phyloP scores from a whole-genome alignment of 163 green algal genomes.

The Trebouxiophyceae sp. region DNA sequence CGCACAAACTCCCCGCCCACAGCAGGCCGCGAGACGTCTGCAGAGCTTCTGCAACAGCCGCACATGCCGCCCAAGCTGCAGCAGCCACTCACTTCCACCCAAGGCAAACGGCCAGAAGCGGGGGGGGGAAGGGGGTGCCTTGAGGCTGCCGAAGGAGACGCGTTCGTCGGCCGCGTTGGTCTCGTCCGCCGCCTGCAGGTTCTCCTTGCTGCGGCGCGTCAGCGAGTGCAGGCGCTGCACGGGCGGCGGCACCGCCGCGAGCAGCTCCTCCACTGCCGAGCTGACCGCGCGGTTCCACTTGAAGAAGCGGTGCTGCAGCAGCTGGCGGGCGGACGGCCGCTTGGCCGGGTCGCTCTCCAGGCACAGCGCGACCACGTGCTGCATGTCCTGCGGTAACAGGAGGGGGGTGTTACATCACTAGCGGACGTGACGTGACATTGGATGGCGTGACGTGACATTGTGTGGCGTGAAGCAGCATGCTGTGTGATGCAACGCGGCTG shows the following conservation, averaged over 20 bases:
- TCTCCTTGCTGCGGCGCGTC: background rate
- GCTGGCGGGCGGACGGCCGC: conserved; percentile 53
- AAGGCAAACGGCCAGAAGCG: background rate
- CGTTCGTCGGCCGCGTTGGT: background rate
- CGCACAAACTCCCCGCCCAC: background rate
- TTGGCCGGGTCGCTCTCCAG: conserved; percentile 55
- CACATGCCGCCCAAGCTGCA: background rate
- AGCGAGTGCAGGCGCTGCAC: background rate
- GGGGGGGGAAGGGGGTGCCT: background rate
- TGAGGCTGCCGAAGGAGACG: background rate
- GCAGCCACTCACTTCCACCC: background rate
- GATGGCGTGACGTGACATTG: no score
- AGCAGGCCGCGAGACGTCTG: background rate
- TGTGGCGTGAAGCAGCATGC: no score
- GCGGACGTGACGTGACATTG: background rate
- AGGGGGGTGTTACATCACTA: background rate
- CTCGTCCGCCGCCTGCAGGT: background rate
- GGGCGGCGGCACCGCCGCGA: background rate
- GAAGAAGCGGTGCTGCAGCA: conserved; percentile 57
- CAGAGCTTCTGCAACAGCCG: background rate
- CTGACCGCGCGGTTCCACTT: background rate
- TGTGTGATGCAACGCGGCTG: no score
- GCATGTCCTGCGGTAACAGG: conserved; percentile 17
- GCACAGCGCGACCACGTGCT: conserved; percentile 42
- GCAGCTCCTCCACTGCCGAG: background rate